Evolutionary conservation across 1,139 yeast species (phyloP), one percentile per base, ranked within the genome.

Genomic region (Eremothecium coryli): DNA sequence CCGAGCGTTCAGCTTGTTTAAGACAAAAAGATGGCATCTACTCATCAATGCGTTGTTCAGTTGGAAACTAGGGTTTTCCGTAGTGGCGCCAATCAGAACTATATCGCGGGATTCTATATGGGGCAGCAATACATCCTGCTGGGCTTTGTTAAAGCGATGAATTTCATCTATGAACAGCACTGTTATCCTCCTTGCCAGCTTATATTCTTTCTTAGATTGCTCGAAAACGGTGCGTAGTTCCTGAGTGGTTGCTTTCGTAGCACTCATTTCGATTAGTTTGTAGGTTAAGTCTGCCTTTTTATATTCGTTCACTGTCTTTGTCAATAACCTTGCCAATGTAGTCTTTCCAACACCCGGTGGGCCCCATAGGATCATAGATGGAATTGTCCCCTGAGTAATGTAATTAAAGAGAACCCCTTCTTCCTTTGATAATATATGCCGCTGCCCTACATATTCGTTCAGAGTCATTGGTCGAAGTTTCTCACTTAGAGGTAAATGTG

Each of bases 321-420:
- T 45, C 11, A 65, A 44, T 22, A 68, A 51, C 24, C 76, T 48
- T 0, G 80, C 79, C 30, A 75, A 53, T 0, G 97, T 77, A 0
- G 99, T 90, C 54, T 90, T 90, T 0, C 99, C 99, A 2, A 81
- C 90, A 0, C 97, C 97, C 1, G 96, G 94, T 1, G 82, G 82
- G 0, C 99, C 99, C 97, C 97, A 90, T 10, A 90, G 62, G 5
- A 90, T 75, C 64, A 90, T 71, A 0, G 96, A 86, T 0, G 97
- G 97, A 2, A 76, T 72, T 43, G 60, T 62, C 28, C 75, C 80
- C 16, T 54, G 52, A 20, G 68, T 67, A 2, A 90, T 71, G 37
- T 84, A 77, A 31, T 79, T 76, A 28, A 82, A 65, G 11, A 93
- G 58, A 0, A 85, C 60, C 0, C 96, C 97, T 13, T 70, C 63